Evolutionary conservation across 176 grass and related monocot genomes (phyloP), one percentile per base, ranked within the genome.

Genomic region (Aegilops bicornis): DNA sequence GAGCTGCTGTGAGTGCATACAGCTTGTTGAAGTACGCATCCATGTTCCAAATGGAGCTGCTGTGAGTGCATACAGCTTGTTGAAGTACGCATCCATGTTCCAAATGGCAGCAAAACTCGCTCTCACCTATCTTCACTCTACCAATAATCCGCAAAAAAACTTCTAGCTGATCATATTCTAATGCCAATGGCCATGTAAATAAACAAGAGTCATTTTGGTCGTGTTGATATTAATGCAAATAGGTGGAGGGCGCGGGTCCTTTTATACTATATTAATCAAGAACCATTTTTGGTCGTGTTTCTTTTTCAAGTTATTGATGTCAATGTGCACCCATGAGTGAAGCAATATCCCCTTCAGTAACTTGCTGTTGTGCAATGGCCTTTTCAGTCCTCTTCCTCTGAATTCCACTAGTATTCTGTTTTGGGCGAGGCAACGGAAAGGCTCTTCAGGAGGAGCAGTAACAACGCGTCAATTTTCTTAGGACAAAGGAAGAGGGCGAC

Each of bases 261-360:
- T 54, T 54, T n/a, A n/a, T 7, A 54, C 50, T 54, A 54, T 54
- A 54, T 54, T 54, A 54, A 54, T 7, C 16, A 54, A 19, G 50
- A 19, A 54, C 0, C 50, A 54, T 54, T 54, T 52, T 54, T 54
- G 50, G 50, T 54, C 16, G 16, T 54, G 50, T 54, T 54, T 54
- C 50, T 6, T 54, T 54, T 54, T 54, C 50, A 54, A 54, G 16
- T 54, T 19, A 54, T 54, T 54, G 16, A 54, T 54, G 50, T 54
- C 50, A 54, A 54, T 19, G 50, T 6, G 6, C 50, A 54, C 6
- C 16, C 50, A 54, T 54, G 50, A 19, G 7, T 54, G n/a, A 70
- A 62, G 64, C 86, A 63, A 48, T 86, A 83, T 58, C 64, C 79
- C 79, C 69, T 32, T 76, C 25, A 33, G n/a, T n/a, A n/a, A n/a